These are phyloP conservation scores for Salpingoeca rosetta DNA, from an alignment of 78 protist genomes.

Conservation along the genomic window DNA sequence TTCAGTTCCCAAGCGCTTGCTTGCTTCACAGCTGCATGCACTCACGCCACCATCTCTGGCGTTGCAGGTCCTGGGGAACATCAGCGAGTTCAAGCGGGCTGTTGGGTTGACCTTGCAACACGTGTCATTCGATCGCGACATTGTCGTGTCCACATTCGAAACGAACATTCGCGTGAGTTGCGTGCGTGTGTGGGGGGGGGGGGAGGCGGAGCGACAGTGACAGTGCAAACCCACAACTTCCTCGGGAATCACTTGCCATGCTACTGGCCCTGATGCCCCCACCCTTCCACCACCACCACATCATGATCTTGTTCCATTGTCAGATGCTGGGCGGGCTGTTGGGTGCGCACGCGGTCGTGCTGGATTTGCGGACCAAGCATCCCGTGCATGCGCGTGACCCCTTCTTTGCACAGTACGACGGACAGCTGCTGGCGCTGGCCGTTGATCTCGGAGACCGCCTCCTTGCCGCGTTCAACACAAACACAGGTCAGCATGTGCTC, in stretches of 20 bases:
- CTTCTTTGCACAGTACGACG: not conserved
- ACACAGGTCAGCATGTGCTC: too few relatives aligned
- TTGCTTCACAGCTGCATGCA: not conserved
- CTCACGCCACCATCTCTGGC: conserved; percentile 35
- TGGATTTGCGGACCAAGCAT: too few relatives aligned
- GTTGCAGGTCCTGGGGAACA: conserved; percentile 17
- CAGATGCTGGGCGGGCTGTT: conserved; percentile 78
- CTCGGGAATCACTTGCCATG: too few relatives aligned
- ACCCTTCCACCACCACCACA: too few relatives aligned
- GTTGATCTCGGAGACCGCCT: not conserved
- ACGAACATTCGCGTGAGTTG: conserved; percentile 83
- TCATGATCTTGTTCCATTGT: too few relatives aligned
- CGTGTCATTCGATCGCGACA: not conserved
- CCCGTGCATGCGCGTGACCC: not conserved
- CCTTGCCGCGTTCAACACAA: conserved; percentile 71
- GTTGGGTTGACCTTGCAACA: not conserved
- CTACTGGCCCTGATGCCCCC: too few relatives aligned
- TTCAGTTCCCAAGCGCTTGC: too few relatives aligned
- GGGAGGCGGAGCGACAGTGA: too few relatives aligned
- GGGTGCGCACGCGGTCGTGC: not conserved
- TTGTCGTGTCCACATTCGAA: conserved; percentile 71
- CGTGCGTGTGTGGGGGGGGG: too few relatives aligned
- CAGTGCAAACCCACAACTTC: too few relatives aligned
- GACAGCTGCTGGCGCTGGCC: not conserved
- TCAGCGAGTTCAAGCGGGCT: conserved; percentile 18